phyloP scores from a whole-genome alignment of 768 basidiomycete genomes.

The Gyrodon lividus region DNA sequence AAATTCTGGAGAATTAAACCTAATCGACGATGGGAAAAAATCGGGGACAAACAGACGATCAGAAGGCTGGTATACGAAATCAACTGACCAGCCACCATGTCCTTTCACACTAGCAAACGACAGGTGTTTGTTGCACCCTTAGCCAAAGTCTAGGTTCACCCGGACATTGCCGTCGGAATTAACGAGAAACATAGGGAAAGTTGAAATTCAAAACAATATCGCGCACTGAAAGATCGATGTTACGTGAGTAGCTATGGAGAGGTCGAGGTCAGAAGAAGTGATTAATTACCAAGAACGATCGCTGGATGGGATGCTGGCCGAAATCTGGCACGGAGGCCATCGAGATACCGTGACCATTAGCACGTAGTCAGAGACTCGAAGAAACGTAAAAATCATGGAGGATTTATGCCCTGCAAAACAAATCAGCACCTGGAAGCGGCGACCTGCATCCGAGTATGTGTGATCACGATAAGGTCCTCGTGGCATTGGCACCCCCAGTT shows the following conservation, averaged over 20 bases:
- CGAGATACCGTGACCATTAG: no score
- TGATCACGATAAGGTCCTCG: no score
- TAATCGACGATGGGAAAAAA: not conserved
- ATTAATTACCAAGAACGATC: no score
- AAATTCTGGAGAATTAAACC: not conserved
- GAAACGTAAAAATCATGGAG: not conserved
- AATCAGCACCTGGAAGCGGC: no score
- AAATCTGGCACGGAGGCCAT: no score
- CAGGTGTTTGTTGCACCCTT: slow-evolving; percentile 1
- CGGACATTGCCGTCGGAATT: slow-evolving; percentile 1
- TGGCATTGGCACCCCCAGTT: no score
- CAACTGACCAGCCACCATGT: slow-evolving; percentile 5
- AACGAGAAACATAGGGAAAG: not conserved
- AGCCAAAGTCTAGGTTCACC: not conserved
- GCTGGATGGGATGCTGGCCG: not conserved
- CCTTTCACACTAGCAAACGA: not conserved
- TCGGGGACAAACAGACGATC: not conserved
- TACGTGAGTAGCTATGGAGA: not conserved
- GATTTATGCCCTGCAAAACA: no score
- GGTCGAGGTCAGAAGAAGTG: no score
- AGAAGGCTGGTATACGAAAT: slow-evolving; percentile 6
- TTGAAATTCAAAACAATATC: not conserved
- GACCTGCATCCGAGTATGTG: no score
- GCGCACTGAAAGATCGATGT: not conserved
- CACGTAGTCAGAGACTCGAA: no score